Evolutionary conservation across 768 basidiomycete genomes (phyloP).

Genomic region (Boletus eberwhitei): DNA sequence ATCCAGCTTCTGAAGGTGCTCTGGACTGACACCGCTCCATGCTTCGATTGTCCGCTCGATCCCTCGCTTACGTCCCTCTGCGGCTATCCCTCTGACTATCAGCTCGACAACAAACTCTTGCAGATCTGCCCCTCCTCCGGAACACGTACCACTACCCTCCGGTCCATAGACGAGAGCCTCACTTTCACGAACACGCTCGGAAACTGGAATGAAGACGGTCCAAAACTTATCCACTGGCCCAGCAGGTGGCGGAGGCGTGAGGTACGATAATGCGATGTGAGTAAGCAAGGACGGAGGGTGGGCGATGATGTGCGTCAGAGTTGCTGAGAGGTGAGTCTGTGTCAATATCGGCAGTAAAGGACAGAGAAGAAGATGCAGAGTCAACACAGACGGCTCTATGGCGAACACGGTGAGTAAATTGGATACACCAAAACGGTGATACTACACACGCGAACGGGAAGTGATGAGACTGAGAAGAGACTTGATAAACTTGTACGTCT

Average conservation of each 20-base stretch:
- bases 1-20: slow-evolving; percentile 49
- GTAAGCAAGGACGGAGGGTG: slow-evolving; percentile 69
- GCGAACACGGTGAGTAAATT: slow-evolving; percentile 8
- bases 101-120: slow-evolving; percentile 62
- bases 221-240: slow-evolving; percentile 72
- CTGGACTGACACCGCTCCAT: slow-evolving; percentile 46
- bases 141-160: slow-evolving; percentile 45
- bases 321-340: slow-evolving; percentile 60
- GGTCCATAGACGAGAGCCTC: slow-evolving; percentile 59
- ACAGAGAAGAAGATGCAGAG: slow-evolving; percentile 54
- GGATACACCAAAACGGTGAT: background rate
- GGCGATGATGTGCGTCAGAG: slow-evolving; percentile 59
- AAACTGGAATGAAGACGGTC: slow-evolving; percentile 69
- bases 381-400: slow-evolving; percentile 53
- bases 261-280: slow-evolving; percentile 67
- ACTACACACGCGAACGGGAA: slow-evolving; percentile 46
- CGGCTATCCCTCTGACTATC: slow-evolving; percentile 43
- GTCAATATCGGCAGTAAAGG: slow-evolving; percentile 53
- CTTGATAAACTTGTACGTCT: slow-evolving; percentile 50
- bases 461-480: slow-evolving; percentile 44
- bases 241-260: slow-evolving; percentile 65
- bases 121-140: slow-evolving; percentile 32
- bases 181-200: slow-evolving; percentile 57
- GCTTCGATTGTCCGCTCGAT: slow-evolving; percentile 64
- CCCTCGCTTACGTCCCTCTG: slow-evolving; percentile 47